These are phyloP conservation scores for Myriangium duriaei DNA, from an alignment of 2,329 filamentous ascomycete genomes.

Conservation along the genomic window DNA sequence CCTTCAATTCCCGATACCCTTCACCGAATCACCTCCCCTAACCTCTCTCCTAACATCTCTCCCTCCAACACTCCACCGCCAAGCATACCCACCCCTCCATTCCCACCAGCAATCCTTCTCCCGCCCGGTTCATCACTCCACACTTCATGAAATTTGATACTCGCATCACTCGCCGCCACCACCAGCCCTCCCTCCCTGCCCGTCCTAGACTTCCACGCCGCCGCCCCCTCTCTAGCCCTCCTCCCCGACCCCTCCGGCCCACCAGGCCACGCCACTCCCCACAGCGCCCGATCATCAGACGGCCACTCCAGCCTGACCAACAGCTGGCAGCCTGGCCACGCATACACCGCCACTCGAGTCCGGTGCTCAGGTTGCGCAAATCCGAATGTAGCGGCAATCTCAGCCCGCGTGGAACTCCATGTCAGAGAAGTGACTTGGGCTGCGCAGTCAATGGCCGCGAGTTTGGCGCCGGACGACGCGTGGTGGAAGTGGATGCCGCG, in stretches of 20 bases:
- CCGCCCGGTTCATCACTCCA: slow-evolving; percentile 40
- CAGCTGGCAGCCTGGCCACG: slow-evolving; percentile 83
- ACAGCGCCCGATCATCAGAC: slow-evolving; percentile 66
- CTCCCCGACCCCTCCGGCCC: slow-evolving; percentile 32
- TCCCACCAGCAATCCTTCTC: slow-evolving; percentile 41
- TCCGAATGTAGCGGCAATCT: slow-evolving; percentile 88
- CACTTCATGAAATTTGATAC: slow-evolving; percentile 89
- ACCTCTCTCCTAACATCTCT: slow-evolving; percentile 66
- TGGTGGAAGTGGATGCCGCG: slow-evolving; percentile 95
- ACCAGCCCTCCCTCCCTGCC: slow-evolving; percentile 72
- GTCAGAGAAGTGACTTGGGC: slow-evolving; percentile 89
- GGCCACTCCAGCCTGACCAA: slow-evolving; percentile 78
- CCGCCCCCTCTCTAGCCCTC: slow-evolving; percentile 16
- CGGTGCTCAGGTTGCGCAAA: slow-evolving; percentile 85
- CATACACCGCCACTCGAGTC: slow-evolving; percentile 81
- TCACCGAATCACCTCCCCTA: slow-evolving; percentile 29
- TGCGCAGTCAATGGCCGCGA: slow-evolving; percentile 83
- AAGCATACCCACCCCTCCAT: slow-evolving; percentile 43
- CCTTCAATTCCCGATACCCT: no score
- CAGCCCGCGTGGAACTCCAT: slow-evolving; percentile 73
- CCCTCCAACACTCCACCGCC: slow-evolving; percentile 78
- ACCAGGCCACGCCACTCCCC: slow-evolving; percentile 74
- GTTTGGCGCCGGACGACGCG: slow-evolving; percentile 63
- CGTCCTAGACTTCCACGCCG: slow-evolving; percentile 45
- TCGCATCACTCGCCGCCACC: slow-evolving; percentile 82